These are phyloP conservation scores for Colletotrichum falcatum DNA, from an alignment of 2,329 filamentous ascomycete genomes.

Conservation along the genomic window DNA sequence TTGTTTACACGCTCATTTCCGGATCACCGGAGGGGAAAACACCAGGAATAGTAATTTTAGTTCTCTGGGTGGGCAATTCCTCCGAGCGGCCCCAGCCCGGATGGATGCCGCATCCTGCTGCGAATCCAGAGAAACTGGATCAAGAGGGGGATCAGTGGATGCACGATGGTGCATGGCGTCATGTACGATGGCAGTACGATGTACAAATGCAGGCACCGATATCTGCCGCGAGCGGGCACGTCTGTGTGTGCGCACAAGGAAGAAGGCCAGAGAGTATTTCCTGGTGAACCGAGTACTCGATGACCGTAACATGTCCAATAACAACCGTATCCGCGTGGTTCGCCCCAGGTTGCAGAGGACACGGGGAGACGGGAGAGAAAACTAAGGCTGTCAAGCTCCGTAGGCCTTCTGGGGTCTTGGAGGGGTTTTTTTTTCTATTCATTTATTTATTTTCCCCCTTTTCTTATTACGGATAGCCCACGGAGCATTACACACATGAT, in stretches of 20 bases:
- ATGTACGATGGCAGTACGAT: constrained; percentile 27
- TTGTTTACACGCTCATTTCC: not conserved
- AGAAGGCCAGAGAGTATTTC: constrained; percentile 6
- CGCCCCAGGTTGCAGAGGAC: not conserved
- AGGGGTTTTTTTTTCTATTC: too few relatives aligned
- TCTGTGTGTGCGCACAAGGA: constrained; percentile 14
- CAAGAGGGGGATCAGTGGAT: constrained; percentile 21
- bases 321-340: not conserved
- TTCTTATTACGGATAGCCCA: too few relatives aligned
- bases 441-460: too few relatives aligned
- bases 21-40: not conserved
- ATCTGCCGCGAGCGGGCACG: constrained; percentile 8
- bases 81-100: not conserved
- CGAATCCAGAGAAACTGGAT: constrained; percentile 5
- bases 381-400: constrained; percentile 12
- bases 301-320: too few relatives aligned
- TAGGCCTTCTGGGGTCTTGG: not conserved
- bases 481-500: not conserved
- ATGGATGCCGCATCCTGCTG: not conserved
- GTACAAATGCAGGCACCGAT: constrained; percentile 37
- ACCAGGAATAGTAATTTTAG: not conserved
- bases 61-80: constrained; percentile 9
- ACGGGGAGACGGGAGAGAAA: not conserved
- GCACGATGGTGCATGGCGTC: constrained; percentile 34
- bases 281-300: too few relatives aligned